phyloP scores from a whole-genome alignment of 768 basidiomycete species.

The Rickenella mellea region DNA sequence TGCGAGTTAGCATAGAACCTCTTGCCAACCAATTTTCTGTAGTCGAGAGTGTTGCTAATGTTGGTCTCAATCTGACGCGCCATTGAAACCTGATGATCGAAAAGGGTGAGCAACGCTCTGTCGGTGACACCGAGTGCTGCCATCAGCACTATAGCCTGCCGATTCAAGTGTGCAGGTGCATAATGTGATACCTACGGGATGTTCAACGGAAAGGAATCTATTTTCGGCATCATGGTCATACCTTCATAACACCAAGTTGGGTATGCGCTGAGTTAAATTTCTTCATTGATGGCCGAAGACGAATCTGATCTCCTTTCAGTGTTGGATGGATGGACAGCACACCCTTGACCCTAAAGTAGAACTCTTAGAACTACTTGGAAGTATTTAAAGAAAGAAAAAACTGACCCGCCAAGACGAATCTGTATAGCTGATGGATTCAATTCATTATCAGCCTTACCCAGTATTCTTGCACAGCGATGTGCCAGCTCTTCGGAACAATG shows the following conservation, averaged over 20 bases:
- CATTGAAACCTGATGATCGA: slow-evolving; percentile 5
- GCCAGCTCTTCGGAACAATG: slow-evolving; percentile 12
- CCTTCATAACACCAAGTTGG: slow-evolving; percentile 12
- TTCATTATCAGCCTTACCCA: slow-evolving; percentile 9
- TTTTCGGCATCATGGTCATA: too few species aligned
- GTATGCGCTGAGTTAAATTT: slow-evolving; percentile 9
- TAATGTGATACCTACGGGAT: too few species aligned
- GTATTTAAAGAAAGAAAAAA: not conserved
- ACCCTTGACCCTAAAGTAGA: slow-evolving; percentile 8
- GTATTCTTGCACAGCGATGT: slow-evolving; percentile 4
- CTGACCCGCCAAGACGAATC: slow-evolving; percentile 13
- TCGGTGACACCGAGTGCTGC: slow-evolving; percentile 7
- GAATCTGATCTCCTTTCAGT: slow-evolving; percentile 7
- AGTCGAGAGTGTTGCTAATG: slow-evolving; percentile 4
- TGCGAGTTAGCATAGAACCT: too few species aligned
- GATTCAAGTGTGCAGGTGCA: slow-evolving; percentile 12
- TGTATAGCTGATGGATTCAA: slow-evolving; percentile 9
- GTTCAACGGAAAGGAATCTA: too few species aligned
- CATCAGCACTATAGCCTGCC: slow-evolving; percentile 13
- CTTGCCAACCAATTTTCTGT: too few species aligned
- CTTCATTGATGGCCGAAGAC: slow-evolving; percentile 10
- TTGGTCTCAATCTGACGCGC: slow-evolving; percentile 7
- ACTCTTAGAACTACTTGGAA: not conserved
- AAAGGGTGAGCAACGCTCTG: not conserved
- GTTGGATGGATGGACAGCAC: slow-evolving; percentile 11